These are phyloP conservation scores for Ustilago tritici DNA, from an alignment of 1,284 basidiomycete genomes.

Conservation along the genomic window DNA sequence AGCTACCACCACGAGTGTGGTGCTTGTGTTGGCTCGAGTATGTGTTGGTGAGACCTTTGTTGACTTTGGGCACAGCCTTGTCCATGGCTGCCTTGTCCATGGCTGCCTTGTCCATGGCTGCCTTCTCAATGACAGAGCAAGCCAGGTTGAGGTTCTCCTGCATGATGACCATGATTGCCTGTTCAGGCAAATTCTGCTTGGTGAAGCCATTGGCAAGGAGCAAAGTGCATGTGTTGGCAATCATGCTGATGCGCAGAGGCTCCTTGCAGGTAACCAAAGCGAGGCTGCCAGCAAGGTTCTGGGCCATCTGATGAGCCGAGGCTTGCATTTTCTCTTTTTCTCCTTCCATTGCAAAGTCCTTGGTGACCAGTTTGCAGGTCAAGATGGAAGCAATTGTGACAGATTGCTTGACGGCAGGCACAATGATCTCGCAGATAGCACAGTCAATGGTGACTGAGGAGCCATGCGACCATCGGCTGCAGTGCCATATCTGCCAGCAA, in stretches of 20 bases:
- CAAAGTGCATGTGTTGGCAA: constrained; percentile 82
- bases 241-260: constrained; percentile 90
- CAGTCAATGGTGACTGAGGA: too few species aligned
- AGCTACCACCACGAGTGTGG: too few species aligned
- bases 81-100: constrained; percentile 87
- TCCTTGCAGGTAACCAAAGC: constrained; percentile 99
- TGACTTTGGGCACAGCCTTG: too few species aligned
- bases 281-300: constrained; percentile 96
- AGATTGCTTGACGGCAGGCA: constrained; percentile 95
- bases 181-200: constrained; percentile 72
- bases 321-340: constrained; percentile 91
- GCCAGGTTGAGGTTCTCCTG: constrained; percentile 94
- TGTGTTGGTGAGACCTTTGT: too few species aligned
- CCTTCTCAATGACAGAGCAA: constrained; percentile 94
- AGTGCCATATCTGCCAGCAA: too few species aligned
- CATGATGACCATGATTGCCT: constrained; percentile 81
- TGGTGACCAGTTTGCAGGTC: constrained; percentile 91
- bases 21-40: too few species aligned
- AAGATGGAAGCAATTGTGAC: constrained; percentile 99
- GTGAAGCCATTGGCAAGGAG: constrained; percentile 75
- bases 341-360: constrained; percentile 95
- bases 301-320: constrained; percentile 95
- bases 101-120: constrained; percentile 76
- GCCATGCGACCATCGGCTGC: too few species aligned
- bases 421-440: too few species aligned